A percentile compares a stretch with the other conserved stretches of the same genome.
phyloP scores from a whole-genome alignment of 371 early-diverging fungal species.

The Mucor irregularis region DNA sequence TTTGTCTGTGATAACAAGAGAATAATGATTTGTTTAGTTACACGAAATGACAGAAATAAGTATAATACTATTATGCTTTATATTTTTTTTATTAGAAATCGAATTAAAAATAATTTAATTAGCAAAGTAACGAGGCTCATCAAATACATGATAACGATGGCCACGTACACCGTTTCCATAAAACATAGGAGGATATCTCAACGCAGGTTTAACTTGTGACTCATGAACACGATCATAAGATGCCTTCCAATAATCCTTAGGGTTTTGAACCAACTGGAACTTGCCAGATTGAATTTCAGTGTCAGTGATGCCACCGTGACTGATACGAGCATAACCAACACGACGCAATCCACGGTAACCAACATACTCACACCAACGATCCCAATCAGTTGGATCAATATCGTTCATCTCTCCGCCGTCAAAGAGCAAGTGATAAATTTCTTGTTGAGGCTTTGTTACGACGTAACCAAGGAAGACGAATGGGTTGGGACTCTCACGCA shows the following conservation, averaged over 20 bases:
- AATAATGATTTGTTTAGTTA: background rate
- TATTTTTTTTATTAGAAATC: background rate
- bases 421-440: constrained; percentile 66
- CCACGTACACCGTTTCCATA: constrained; percentile 70
- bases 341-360: constrained; percentile 79
- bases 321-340: constrained; percentile 75
- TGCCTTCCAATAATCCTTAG: constrained; percentile 54
- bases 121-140: constrained; percentile 72
- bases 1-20: background rate
- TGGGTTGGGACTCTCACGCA: constrained; percentile 72
- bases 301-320: constrained; percentile 81
- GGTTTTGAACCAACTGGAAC: constrained; percentile 67
- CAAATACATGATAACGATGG: constrained; percentile 79
- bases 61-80: background rate
- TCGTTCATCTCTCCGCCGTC: constrained; percentile 73
- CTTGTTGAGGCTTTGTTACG: constrained; percentile 72
- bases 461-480: constrained; percentile 85
- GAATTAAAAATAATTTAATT: constrained; percentile 3
- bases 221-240: constrained; percentile 60
- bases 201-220: constrained; percentile 47
- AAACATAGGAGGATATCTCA: constrained; percentile 74
- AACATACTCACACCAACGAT: constrained; percentile 87
- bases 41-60: background rate
- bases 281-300: constrained; percentile 87
- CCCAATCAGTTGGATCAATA: constrained; percentile 75